phyloP scores from a whole-genome alignment of 306 rosid genomes.

The Corylus americana region DNA sequence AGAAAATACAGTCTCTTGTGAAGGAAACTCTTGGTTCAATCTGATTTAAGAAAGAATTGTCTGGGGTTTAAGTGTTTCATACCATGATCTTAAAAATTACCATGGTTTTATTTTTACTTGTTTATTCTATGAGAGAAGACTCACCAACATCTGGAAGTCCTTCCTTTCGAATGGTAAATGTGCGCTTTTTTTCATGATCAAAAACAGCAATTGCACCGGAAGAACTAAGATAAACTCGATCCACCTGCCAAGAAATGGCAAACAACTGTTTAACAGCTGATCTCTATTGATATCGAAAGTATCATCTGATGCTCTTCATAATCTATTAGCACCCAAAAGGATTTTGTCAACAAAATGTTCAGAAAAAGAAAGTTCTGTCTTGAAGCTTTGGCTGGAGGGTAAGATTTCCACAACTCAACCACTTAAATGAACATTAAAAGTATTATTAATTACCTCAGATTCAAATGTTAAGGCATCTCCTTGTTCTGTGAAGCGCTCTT shows the following conservation, averaged over 20 bases:
- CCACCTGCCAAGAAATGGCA: constrained; percentile 52
- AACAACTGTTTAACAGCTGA: not conserved
- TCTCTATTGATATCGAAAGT: not conserved
- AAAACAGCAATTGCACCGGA: constrained; percentile 57
- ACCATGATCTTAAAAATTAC: not conserved
- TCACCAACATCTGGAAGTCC: constrained; percentile 89
- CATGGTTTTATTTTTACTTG: too few relatives aligned
- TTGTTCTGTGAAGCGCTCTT: constrained; percentile 90
- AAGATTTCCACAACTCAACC: not conserved
- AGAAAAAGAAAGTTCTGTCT: too few relatives aligned
- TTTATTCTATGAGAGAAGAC: constrained; percentile 2
- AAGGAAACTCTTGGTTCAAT: not conserved
- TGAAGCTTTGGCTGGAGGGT: not conserved
- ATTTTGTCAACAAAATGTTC: too few relatives aligned
- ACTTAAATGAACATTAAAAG: not conserved
- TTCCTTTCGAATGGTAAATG: constrained; percentile 60
- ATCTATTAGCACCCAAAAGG: not conserved
- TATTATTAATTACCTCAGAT: constrained; percentile 66
- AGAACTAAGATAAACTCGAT: constrained; percentile 76
- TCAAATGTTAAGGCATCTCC: constrained; percentile 90
- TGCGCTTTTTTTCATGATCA: constrained; percentile 80
- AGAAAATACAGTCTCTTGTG: not conserved
- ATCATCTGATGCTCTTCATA: not conserved
- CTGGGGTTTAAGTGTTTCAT: not conserved
- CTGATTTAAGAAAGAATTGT: not conserved